These are phyloP conservation scores for Neocallimastix lanati DNA, from an alignment of 192 early-diverging fungal genomes.

Conservation along the genomic window DNA sequence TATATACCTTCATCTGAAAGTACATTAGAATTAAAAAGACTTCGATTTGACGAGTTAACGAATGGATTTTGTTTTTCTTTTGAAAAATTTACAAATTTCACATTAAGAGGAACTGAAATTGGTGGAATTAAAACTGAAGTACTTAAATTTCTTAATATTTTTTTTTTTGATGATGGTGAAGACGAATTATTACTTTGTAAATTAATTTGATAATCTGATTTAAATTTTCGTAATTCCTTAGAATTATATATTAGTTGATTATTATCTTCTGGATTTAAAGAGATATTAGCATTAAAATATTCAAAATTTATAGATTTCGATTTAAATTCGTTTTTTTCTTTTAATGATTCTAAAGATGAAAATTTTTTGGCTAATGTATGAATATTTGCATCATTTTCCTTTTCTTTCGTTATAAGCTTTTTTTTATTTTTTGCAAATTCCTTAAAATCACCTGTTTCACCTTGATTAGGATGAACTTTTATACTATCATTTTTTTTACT, in stretches of 20 bases:
- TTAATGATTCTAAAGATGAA: no score
- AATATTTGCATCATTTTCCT: no score
- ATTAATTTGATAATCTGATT: not conserved
- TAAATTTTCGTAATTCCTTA: not conserved
- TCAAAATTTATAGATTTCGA: not conserved
- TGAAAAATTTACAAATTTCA: not conserved
- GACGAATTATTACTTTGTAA: not conserved
- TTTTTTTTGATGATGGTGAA: not conserved
- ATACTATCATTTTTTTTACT: no score
- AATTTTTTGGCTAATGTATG: no score
- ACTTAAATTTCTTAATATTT: not conserved
- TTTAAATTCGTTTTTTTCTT: not conserved
- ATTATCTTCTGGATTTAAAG: not conserved
- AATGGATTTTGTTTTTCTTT: not conserved
- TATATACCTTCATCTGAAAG: not conserved
- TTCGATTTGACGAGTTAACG: not conserved
- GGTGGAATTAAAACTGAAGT: not conserved
- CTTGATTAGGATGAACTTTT: not conserved
- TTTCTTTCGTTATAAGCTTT: not conserved
- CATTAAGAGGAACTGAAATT: not conserved
- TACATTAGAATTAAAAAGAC: not conserved
- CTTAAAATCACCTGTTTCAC: not conserved
- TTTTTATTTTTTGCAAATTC: not conserved
- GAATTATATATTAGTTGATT: not conserved
- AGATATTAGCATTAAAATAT: not conserved